Conservation (phyloP, 768 basidiomycete species). For the Pisolithus orientalis region DNA sequence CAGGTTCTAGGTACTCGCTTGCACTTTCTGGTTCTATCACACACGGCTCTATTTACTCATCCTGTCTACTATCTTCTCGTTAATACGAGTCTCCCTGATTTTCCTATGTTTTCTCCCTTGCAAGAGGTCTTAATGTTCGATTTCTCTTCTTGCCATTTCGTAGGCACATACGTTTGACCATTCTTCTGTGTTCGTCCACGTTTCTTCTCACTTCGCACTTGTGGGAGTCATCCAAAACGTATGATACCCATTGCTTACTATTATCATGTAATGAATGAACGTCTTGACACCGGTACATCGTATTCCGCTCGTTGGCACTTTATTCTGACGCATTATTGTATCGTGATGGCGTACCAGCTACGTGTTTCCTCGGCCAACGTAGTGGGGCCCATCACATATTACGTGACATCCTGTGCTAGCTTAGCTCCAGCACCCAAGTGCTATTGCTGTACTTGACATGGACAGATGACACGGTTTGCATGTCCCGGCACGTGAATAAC, state of each 20-base stretch:
- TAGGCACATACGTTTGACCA: background rate
- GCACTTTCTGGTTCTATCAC: conserved; percentile 15
- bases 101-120: background rate
- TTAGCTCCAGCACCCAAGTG: too few species aligned
- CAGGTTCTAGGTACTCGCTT: conserved; percentile 15
- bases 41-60: conserved; percentile 15
- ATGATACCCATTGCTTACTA: conserved; percentile 14
- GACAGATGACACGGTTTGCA: too few species aligned
- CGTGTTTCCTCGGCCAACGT: too few species aligned
- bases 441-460: too few species aligned
- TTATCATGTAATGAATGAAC: conserved; percentile 15
- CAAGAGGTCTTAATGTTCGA: background rate
- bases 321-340: too few species aligned
- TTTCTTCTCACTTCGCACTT: background rate
- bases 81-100: conserved; percentile 1
- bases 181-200: conserved; percentile 1
- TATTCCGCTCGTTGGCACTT: too few species aligned
- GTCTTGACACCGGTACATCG: conserved; percentile 7
- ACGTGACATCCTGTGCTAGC: too few species aligned
- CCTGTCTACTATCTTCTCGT: conserved; percentile 15
- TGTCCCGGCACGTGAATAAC: too few species aligned
- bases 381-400: too few species aligned
- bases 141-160: too few species aligned
- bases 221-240: conserved; percentile 4
- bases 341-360: too few species aligned